These are phyloP conservation scores for Aureobasidium sp. DNA, from an alignment of 2,329 filamentous ascomycete species.

Conservation along the genomic window DNA sequence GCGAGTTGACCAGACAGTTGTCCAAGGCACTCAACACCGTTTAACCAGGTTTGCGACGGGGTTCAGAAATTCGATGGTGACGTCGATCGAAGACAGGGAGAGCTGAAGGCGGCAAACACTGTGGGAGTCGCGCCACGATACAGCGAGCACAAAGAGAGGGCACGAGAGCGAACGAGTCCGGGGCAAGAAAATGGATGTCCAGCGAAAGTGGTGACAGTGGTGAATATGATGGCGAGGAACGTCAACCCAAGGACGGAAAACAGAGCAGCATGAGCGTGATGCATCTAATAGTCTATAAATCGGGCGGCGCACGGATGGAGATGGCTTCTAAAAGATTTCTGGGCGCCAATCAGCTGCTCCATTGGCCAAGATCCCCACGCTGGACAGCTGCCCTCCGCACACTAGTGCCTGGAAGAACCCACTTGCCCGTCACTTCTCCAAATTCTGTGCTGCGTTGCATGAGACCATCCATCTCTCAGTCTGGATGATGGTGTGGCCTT, in stretches of 20 bases:
- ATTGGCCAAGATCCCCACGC: neutral
- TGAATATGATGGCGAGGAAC: neutral
- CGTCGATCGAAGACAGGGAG: conserved; percentile 13
- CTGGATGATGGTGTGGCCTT: neutral
- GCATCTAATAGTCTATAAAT: conserved; percentile 1
- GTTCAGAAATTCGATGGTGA: neutral
- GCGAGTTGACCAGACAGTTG: neutral
- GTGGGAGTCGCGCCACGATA: neutral
- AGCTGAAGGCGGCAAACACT: conserved; percentile 1
- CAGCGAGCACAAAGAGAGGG: neutral
- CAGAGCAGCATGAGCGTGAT: conserved; percentile 2
- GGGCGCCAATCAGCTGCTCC: neutral
- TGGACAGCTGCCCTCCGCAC: neutral
- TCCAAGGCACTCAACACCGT: neutral
- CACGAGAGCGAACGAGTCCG: neutral
- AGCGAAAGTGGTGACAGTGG: neutral
- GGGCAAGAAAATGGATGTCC: neutral
- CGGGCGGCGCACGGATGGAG: neutral
- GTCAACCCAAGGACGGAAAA: neutral
- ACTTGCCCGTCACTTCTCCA: neutral
- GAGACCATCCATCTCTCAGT: neutral
- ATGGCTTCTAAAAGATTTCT: neutral
- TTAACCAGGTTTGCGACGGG: neutral
- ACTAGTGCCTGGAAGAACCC: neutral
- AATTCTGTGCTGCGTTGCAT: neutral